Evolutionary conservation across 345 rosid species (phyloP), one percentile per base, ranked within the genome.

Genomic region (Eutrema yunnanense): DNA sequence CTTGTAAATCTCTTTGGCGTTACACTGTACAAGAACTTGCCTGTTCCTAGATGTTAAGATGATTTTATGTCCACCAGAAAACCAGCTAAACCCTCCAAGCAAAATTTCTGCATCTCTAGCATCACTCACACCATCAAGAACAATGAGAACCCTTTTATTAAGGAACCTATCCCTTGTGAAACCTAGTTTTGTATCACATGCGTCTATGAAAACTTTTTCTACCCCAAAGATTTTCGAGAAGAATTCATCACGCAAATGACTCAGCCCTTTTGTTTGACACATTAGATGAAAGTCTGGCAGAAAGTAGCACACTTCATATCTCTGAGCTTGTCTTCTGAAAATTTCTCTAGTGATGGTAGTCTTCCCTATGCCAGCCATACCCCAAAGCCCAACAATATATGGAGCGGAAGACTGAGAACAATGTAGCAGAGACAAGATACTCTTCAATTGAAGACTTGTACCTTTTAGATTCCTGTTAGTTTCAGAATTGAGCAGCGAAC

Each of bases 301-400:
- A 67, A 67, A 74, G 34, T 51, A 74, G 12, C 73, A 8, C 8
- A 43, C 0, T 6, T 67, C 78, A 67, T 74, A 59, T 0, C 11
- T 10, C 67, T 33, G 6, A 60, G 73, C 73, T 51, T 40, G 68
- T 4, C 5, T 13, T 59, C 48, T 50, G 9, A 51, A 74, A 0
- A 74, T 42, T 2, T 74, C 73, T 41, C 40, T 50, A 0, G 67
- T 1, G 30, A 74, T 51, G 1, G 42, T 9, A 0, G 62, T 74
- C 33, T 74, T 74, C 38, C 78, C 78, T 22, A 74, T 60, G 1
- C 78, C 78, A 67, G 62, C 68, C 78, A 58, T 74, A 10, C 78
- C 78, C 78, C 78, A 74, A 22, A 74, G 37, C 34, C 78, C 78
- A 49, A 74, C 40, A 67, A 66, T 67, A 1, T 50, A 67, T 34